Base-by-base conservation (phyloP, 345 rosid genomes). In the Euphorbia peplus region DNA sequence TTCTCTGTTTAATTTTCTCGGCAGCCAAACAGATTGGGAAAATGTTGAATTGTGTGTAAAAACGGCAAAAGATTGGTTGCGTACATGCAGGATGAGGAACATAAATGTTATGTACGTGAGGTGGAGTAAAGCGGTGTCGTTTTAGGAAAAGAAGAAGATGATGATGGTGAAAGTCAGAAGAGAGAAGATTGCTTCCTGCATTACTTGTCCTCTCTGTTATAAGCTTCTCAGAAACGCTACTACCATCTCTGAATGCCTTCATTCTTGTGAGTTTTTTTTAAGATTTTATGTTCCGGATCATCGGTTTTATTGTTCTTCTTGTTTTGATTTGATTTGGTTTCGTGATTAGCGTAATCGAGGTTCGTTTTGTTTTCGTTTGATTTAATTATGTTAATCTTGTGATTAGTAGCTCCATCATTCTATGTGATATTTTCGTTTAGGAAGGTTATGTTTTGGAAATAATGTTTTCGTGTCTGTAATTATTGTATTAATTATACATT, bases 211-310 rank as follows among this genome's bases (percentile, higher is more conserved):
- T 55, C 68, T 84, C 18, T 84, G 85, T 64, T 11, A 80, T 56
- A 67, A 78, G 39, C 73, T 84, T 66, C 80, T 79, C 42, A 63
- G 66, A 28, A 78, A 82, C 24, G 85, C 89, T 48, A 82, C 89
- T 67, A 82, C 86, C 74, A 75, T 85, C 66, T 78, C 82, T 19
- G 86, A 80, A 63, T 85, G 89, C 62, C 85, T 85, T 56, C 86
- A 85, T 64, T 75, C 85, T 18, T 85, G 89, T 85, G 13, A 76
- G 80, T 72, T 46, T 2, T 25, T 73, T 32, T 44, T 24, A 14
- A 44, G 7, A 37, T 50, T 16, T 62, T 24, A 68, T 54, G 71
- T 57, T n/a, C n/a, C n/a, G n/a, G 48, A 72, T 58, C 25, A 26
- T 56, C 41, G 4, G 2, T n/a, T 56, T 9, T n/a, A 16, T 30